Base-by-base conservation (phyloP, 768 basidiomycete species). In the Paxillus involutus region DNA sequence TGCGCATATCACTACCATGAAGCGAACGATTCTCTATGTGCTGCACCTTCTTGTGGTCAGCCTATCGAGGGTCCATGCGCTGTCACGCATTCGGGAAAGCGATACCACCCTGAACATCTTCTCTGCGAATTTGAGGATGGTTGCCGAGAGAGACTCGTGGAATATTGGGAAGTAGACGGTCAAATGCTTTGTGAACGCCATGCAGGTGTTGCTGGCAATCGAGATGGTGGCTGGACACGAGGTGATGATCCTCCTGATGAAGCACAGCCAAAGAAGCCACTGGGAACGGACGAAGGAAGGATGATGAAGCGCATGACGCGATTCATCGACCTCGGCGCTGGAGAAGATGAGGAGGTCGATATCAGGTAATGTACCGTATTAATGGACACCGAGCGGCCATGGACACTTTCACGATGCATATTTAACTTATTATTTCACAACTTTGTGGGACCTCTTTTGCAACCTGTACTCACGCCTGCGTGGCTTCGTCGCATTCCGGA, bases 21-120 rank as follows among this genome's bases (percentile, higher is more conserved):
- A 71, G 85, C 85, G 44, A 96, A 96, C 71, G 80, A 88, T 60
- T 94, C 94, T 11, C 77, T 98, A 1, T 98, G 94, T 62, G 83
- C 91, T 10, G 83, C 90, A 3, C 67, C 81, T 12, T 75, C 75
- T 16, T 98, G 94, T 68, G 86, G 89, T 3, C 83, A 88, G 68
- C 94, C 94, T 6, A 93, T 98, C 59, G 94, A 98, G 72, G 94
- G 94, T 1, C 86, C 93, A 2, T 97, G 94, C 67, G 91, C 94
- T 11, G 84, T 95, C 17, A 91, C 90, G 16, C 86, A 94, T 59
- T 73, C 83, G 11, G 88, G 89, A 10, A 84, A 83, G 62, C 80
- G 88, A 30, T 96, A 88, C 72, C 94, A 96, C 67, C 91, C 93
- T 6, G 90, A 91, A 54, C 93, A 94, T 67, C 80, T 97, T 64